Evolutionary conservation across 2,329 filamentous ascomycete species (phyloP), one percentile per base, ranked within the genome.

Genomic region (Aspergillus terreus): DNA sequence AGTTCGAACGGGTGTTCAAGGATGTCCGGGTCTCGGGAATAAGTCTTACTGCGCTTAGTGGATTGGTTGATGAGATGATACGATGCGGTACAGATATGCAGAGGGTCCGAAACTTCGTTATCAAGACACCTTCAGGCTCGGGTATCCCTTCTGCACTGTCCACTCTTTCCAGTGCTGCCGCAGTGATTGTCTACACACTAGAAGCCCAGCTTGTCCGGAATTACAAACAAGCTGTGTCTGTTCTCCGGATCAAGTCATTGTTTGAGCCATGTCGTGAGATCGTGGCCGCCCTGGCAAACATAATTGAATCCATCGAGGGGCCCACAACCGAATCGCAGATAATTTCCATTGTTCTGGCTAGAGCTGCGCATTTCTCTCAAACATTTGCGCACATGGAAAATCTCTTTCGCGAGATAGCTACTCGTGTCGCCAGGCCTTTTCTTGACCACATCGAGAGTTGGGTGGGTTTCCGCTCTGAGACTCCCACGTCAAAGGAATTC

Each of bases 391-490:
- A 83, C 52, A 70, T 91, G 19, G 80, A 82, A 17, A 77, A 81
- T 19, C 78, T 89, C 30, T 79, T 90, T 63, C 80, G 84, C 14
- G 83, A 90, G 55, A 77, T 92, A 0, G 68, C 94, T 14, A 75
- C 77, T 42, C 76, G 80, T 36, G 82, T 86, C 1, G 83, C 83
- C 1, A 71, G 72, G 25, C 87, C 87, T 0, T 91, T 86, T 82
- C 72, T 88, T 7, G 79, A 84, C 47, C 80, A 85, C 47, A 75
- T 87, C 6, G 81, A 86, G 58, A 83, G 85, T 62, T 94, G 89
- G 88, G 82, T 92, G 53, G 90, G 90, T 0, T 78, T 89, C 10
- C 79, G 76, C 53, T 72, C 76, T 2, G 84, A 87, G 58, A 72
- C 78, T 33, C 80, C 82, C 1, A 71, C 81, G 10, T 77, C 78